These are phyloP conservation scores for Elsinoe fawcettii DNA, from an alignment of 2,329 filamentous ascomycete species.

Conservation along the genomic window DNA sequence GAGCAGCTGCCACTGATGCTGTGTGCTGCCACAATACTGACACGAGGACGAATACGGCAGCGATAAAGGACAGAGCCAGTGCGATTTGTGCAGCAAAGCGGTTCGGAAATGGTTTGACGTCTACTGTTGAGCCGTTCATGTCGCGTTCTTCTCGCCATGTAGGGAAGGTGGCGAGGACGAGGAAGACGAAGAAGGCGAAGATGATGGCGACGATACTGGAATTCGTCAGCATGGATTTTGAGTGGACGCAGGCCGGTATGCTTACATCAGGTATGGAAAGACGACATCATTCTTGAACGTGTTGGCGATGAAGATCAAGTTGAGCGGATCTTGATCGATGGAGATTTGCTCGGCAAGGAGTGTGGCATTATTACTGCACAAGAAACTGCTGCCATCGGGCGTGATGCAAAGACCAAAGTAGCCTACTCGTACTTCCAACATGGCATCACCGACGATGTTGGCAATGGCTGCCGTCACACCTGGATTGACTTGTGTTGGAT, in stretches of 20 bases:
- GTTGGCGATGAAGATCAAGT: constrained; percentile 91
- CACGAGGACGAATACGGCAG: constrained; percentile 58
- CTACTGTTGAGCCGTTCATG: constrained; percentile 68
- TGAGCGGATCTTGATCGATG: constrained; percentile 89
- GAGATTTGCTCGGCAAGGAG: constrained; percentile 81
- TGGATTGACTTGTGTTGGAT: constrained; percentile 84
- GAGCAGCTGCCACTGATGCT: constrained; percentile 86
- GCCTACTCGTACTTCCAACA: constrained; percentile 83
- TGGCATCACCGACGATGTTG: constrained; percentile 79
- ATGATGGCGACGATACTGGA: constrained; percentile 90
- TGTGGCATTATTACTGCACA: constrained; percentile 96
- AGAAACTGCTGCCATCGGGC: constrained; percentile 72
- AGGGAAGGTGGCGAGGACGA: constrained; percentile 91
- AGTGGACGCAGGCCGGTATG: not conserved
- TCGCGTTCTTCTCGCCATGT: constrained; percentile 93
- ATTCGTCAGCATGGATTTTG: constrained; percentile 17
- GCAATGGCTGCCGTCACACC: constrained; percentile 76
- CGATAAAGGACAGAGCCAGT: constrained; percentile 78
- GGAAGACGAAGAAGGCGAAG: constrained; percentile 90
- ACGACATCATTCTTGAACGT: constrained; percentile 99
- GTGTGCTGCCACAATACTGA: constrained; percentile 84
- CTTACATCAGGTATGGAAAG: constrained; percentile 91
- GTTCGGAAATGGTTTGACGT: constrained; percentile 90
- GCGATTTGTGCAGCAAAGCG: constrained; percentile 87
- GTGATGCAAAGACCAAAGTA: constrained; percentile 98